Base-by-base conservation (phyloP, 352 stramenopile genomes). In the Aphanomyces stellatus region DNA sequence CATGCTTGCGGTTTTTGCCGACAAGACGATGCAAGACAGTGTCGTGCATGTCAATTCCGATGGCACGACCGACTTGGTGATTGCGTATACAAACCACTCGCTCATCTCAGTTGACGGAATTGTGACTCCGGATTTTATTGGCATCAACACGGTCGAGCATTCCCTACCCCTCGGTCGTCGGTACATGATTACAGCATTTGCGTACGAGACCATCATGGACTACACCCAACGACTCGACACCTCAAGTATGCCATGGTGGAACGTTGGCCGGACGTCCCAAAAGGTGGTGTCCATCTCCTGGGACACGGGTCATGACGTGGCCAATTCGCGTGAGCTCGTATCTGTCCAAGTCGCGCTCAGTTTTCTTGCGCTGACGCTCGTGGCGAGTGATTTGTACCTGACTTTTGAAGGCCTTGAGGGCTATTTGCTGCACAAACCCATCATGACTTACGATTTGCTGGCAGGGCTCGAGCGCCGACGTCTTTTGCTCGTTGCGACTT, bases 261-360 rank as follows among this genome's bases (percentile, higher is more conserved):
- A 42, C 40, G 19, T 30, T 13, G 59, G 59, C 28, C 15, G 31
- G 8, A 11, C 5, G 7, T 67, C 41, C 22, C 22, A 48, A 2
- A 46, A 35, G 5, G 31, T n/a, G 13, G 34, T 43, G 17, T 27
- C 37, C 1, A 4, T 46, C 3, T 30, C 37, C 13, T 67, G 60
- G 60, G 34, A 41, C 24, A 41, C 24, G 10, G 60, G 60, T n/a
- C 60, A 67, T 33, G 24, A 42, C 24, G 60, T 67, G 15, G 60
- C 60, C 7, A 67, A 67, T n/a, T 34, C 10, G 2, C 48, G 19
- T 13, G 59, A 66, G 15, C 33, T 57, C 24, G 27, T 49, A 19
- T 46, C 37, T 46, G 11, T 46, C n/a, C 37, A 46, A 2, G 11
- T 46, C 11, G 2, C 37, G 13, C n/a, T 11, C 37, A 46, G 13